A percentile compares a stretch with the other conserved stretches of the same genome.
Conservation (phyloP, 371 early-diverging fungal genomes). For the Batrachochytrium dendrobatidis region DNA sequence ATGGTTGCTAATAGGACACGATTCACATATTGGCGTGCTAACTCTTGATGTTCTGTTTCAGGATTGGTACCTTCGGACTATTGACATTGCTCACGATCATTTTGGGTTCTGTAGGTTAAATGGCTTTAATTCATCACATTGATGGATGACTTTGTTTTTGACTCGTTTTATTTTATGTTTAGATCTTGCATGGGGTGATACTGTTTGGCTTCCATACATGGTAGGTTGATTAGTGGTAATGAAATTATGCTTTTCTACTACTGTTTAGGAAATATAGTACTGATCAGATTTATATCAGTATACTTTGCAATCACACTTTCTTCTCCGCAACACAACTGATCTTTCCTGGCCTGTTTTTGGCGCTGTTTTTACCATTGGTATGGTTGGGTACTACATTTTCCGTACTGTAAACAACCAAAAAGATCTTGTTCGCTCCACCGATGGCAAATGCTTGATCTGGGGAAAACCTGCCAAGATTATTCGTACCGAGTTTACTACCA, state of each 20-base stretch:
- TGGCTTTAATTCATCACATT: neutral
- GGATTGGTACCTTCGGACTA: constrained; percentile 78
- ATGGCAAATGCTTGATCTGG: constrained; percentile 71
- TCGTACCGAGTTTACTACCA: constrained; percentile 58
- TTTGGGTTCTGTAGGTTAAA: constrained; percentile 50
- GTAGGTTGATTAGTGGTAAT: constrained; percentile 8
- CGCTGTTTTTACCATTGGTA: constrained; percentile 42
- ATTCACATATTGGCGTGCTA: neutral
- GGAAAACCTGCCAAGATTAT: constrained; percentile 65
- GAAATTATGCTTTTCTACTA: too few species aligned
- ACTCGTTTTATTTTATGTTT: constrained; percentile 1
- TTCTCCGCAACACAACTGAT: constrained; percentile 61
- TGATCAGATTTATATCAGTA: too few species aligned
- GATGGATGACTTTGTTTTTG: neutral
- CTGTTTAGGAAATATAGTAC: too few species aligned
- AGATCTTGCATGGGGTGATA: constrained; percentile 75
- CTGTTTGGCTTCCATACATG: constrained; percentile 72
- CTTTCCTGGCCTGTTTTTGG: constrained; percentile 43
- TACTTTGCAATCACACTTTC: constrained; percentile 72
- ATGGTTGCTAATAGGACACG: neutral
- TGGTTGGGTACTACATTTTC: constrained; percentile 69
- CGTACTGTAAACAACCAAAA: constrained; percentile 75
- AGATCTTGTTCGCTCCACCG: constrained; percentile 56
- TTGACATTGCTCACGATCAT: constrained; percentile 69
- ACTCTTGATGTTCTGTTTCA: constrained; percentile 6